Evolutionary conservation across 2,329 filamentous ascomycete species (phyloP).

Genomic region (Ophiostoma angusticollis): DNA sequence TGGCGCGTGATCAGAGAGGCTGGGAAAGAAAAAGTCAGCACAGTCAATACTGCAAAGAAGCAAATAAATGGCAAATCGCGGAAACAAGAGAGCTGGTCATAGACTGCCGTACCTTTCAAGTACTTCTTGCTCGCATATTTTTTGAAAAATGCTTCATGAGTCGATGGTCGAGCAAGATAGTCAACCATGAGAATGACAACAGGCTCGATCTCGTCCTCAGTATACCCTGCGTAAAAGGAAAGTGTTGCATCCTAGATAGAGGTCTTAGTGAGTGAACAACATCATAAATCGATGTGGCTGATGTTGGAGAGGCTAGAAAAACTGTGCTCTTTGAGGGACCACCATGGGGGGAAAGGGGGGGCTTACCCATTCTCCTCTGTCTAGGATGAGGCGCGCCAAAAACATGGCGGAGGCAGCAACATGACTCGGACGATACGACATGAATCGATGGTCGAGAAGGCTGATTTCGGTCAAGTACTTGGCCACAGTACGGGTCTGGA

Average conservation of each 20-base stretch:
- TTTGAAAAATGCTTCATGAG: constrained; percentile 97
- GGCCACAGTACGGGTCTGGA: constrained; percentile 89
- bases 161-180: constrained; percentile 80
- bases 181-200: constrained; percentile 93
- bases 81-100: no score
- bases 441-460: constrained; percentile 86
- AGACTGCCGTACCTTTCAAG: constrained; percentile 89
- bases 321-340: no score
- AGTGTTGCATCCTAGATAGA: constrained; percentile 61
- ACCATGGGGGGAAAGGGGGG: neutral
- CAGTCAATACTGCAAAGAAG: neutral
- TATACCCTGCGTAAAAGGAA: constrained; percentile 84
- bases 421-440: constrained; percentile 78
- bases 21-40: constrained; percentile 23
- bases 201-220: constrained; percentile 82
- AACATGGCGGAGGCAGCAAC: constrained; percentile 93
- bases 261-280: no score
- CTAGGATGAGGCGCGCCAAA: constrained; percentile 76
- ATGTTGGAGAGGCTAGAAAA: no score
- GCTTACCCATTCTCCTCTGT: constrained; percentile 82
- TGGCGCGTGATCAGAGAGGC: constrained; percentile 82
- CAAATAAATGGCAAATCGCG: neutral
- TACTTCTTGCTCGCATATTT: constrained; percentile 99
- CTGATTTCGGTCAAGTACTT: constrained; percentile 98
- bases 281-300: no score